These are phyloP conservation scores for Trichoderma arundinaceum DNA, from an alignment of 2,329 filamentous ascomycete genomes.

Conservation along the genomic window DNA sequence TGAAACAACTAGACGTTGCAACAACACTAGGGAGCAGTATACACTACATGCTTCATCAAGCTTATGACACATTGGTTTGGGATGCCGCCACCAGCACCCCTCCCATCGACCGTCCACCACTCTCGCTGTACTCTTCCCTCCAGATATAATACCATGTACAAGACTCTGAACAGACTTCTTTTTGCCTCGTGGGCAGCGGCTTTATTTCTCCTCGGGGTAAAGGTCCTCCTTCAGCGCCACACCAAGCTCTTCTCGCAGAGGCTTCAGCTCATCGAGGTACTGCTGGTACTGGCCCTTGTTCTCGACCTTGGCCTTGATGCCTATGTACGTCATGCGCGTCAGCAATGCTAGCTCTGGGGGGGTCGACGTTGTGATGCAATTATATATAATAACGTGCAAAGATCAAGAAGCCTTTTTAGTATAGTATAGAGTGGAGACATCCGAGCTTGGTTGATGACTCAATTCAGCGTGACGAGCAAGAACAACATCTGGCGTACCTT, in stretches of 20 bases:
- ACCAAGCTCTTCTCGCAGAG: slow-evolving; percentile 90
- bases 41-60: slow-evolving; percentile 37
- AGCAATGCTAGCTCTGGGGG: slow-evolving; percentile 1
- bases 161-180: slow-evolving; percentile 34
- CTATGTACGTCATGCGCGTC: slow-evolving; percentile 52
- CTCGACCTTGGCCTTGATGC: slow-evolving; percentile 99
- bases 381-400: background rate
- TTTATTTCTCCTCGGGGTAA: slow-evolving; percentile 70
- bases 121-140: slow-evolving; percentile 37
- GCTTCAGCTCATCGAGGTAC: slow-evolving; percentile 92
- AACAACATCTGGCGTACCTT: slow-evolving; percentile 68
- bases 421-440: slow-evolving; percentile 8
- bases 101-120: slow-evolving; percentile 36
- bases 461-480: slow-evolving; percentile 6
- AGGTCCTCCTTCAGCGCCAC: slow-evolving; percentile 90
- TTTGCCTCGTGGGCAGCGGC: background rate
- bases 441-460: slow-evolving; percentile 7
- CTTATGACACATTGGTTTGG: slow-evolving; percentile 42
- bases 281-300: slow-evolving; percentile 97
- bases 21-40: slow-evolving; percentile 26
- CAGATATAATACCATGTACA: slow-evolving; percentile 47
- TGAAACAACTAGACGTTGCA: slow-evolving; percentile 7
- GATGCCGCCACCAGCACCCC: slow-evolving; percentile 42
- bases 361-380: background rate
- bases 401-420: background rate